phyloP scores from a whole-genome alignment of 2,329 filamentous ascomycete species.

The Alternaria angustiovoidea region DNA sequence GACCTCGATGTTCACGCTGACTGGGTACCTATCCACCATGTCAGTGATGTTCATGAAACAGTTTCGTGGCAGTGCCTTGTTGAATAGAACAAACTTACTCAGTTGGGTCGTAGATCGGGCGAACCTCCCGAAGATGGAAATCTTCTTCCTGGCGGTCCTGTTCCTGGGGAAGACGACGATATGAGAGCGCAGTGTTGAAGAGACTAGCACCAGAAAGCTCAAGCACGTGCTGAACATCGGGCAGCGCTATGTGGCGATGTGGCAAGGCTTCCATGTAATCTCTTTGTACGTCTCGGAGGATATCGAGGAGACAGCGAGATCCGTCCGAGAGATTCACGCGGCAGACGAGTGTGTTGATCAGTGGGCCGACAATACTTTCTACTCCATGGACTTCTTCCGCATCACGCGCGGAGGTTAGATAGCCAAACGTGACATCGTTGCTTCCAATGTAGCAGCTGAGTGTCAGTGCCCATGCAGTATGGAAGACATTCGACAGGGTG shows the following conservation, averaged over 20 bases:
- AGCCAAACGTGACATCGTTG: constrained; percentile 56
- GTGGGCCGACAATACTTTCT: constrained; percentile 56
- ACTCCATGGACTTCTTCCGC: constrained; percentile 49
- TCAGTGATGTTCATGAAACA: neutral
- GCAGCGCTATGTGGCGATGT: constrained; percentile 54
- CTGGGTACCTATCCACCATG: constrained; percentile 41
- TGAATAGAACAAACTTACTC: constrained; percentile 35
- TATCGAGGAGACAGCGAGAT: constrained; percentile 44
- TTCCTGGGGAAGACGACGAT: constrained; percentile 52
- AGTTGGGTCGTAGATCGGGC: constrained; percentile 55
- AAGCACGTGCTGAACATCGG: constrained; percentile 58
- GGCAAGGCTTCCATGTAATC: constrained; percentile 58
- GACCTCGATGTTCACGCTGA: constrained; percentile 60
- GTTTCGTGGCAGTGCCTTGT: neutral
- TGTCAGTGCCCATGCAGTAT: constrained; percentile 52
- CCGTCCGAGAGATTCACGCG: constrained; percentile 50
- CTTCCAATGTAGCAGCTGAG: constrained; percentile 50
- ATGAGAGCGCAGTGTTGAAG: constrained; percentile 61
- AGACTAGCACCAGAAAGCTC: constrained; percentile 44
- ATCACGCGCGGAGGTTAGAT: constrained; percentile 54
- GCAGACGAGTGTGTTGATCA: constrained; percentile 58
- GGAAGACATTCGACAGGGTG: constrained; percentile 59
- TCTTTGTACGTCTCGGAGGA: constrained; percentile 54
- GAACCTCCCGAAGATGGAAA: constrained; percentile 51
- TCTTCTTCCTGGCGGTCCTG: constrained; percentile 28